phyloP scores from a whole-genome alignment of 495 filamentous ascomycete genomes.

The Thermothielavioides terrestris region DNA sequence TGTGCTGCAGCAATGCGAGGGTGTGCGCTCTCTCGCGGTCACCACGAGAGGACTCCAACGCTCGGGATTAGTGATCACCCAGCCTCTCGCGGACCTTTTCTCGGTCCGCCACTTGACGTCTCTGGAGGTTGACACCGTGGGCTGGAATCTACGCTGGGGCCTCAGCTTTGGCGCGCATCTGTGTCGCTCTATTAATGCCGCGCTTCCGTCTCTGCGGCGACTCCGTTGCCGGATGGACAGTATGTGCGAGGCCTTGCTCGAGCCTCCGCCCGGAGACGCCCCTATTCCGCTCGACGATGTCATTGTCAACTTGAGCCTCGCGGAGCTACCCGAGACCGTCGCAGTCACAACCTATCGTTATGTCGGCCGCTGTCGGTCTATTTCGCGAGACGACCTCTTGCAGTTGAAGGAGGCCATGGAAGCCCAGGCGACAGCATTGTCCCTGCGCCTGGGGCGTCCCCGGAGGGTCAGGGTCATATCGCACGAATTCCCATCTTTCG shows the following conservation, averaged over 20 bases:
- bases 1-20: neutral
- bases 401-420: neutral
- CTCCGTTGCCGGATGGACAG: conserved; percentile 5
- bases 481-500: neutral
- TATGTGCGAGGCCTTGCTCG: neutral
- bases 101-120: neutral
- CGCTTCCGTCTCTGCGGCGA: neutral
- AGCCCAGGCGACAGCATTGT: neutral
- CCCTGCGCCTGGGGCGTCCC: neutral
- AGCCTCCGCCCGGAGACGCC: neutral
- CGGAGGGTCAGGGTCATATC: conserved; percentile 1
- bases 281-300: neutral
- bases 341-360: neutral
- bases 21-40: neutral
- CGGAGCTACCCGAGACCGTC: neutral
- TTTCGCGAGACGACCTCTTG: no score
- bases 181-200: neutral
- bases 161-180: neutral
- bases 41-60: neutral
- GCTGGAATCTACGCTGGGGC: neutral
- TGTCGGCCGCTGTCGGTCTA: neutral
- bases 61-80: neutral
- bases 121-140: neutral
- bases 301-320: conserved; percentile 1
- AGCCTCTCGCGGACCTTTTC: neutral